phyloP scores from a whole-genome alignment of 2,329 filamentous ascomycete genomes.

The Xylaria sp. region DNA sequence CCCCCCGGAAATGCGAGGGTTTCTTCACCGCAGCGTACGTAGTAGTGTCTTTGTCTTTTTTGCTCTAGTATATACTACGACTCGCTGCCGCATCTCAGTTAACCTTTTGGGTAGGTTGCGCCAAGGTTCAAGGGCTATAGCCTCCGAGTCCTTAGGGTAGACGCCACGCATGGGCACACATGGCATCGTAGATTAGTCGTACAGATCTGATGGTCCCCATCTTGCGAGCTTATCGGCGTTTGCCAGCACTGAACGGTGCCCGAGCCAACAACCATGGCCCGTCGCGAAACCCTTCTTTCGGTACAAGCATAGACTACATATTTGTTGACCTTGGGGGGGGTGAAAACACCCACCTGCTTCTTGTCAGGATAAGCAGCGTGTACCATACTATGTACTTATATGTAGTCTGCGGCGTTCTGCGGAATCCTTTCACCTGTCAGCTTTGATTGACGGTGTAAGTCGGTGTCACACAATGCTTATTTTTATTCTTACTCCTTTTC shows the following conservation, averaged over 20 bases:
- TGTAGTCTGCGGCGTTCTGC: slow-evolving; percentile 21
- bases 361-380: not conserved
- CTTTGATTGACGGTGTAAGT: slow-evolving; percentile 30
- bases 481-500: slow-evolving; percentile 22
- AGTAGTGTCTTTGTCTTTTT: too few relatives aligned
- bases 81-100: slow-evolving; percentile 36
- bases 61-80: slow-evolving; percentile 18
- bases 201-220: slow-evolving; percentile 36
- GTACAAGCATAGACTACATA: not conserved
- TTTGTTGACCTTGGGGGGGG: slow-evolving; percentile 3
- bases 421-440: slow-evolving; percentile 32
- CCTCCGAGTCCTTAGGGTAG: slow-evolving; percentile 38
- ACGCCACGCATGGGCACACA: slow-evolving; percentile 40
- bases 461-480: slow-evolving; percentile 37
- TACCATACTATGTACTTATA: not conserved
- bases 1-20: not conserved
- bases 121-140: slow-evolving; percentile 36
- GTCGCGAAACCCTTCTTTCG: slow-evolving; percentile 6
- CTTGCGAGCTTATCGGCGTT: slow-evolving; percentile 19
- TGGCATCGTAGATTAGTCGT: slow-evolving; percentile 36
- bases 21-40: slow-evolving; percentile 2
- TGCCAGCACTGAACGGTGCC: slow-evolving; percentile 12
- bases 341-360: not conserved
- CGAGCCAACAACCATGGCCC: slow-evolving; percentile 7
- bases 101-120: slow-evolving; percentile 41